Evolutionary conservation across 305 asterid species (phyloP), one percentile per base, ranked within the genome.

Genomic region (Ruellia speciosa): DNA sequence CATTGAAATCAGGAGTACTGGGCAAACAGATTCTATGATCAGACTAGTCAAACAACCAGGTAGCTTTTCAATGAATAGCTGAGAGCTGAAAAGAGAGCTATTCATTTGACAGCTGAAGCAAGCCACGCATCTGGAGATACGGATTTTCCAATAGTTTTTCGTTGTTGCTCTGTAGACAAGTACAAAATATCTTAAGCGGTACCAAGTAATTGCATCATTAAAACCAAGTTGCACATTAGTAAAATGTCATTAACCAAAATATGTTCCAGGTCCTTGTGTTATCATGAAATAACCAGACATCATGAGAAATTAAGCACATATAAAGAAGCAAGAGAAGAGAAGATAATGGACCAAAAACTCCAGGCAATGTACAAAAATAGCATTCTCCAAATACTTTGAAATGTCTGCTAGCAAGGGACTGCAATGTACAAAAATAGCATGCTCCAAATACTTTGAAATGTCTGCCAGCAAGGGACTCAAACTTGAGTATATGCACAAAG

Each of bases 91-190:
- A 56, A 40, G 43, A 14, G 19, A 20, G 33, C 77, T 75, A 77
- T 64, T 84, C 94, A 60, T 72, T 84, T 58, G 87, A 79, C 65
- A 92, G 90, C 75, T 88, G 99, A 69, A 89, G 82, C 67, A 93
- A 69, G 69, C 97, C 99, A 8, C 96, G 94, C 92, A 93, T 88
- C 82, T 93, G 99, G 63, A 93, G 97, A 79, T 88, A 93, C 0
- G 99, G 99, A 79, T 93, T 93, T 74, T 93, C 97, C 88, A 93
- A 74, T 52, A 93, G 84, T 81, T 88, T 93, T 75, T 93, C 99
- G 12, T 93, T 93, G 92, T 93, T 93, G 76, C 97, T 93, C 99
- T 93, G 94, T 66, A 74, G 59, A 59, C 47, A 67, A 16, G 80
- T 24, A 24, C 2, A 24, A 24, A 24, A 24, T 24, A 24, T 24